A percentile compares a stretch with the other conserved stretches of the same genome.
These are phyloP conservation scores for Cupressus sempervirens DNA, from an alignment of 75 land plant species.

Conservation along the genomic window DNA sequence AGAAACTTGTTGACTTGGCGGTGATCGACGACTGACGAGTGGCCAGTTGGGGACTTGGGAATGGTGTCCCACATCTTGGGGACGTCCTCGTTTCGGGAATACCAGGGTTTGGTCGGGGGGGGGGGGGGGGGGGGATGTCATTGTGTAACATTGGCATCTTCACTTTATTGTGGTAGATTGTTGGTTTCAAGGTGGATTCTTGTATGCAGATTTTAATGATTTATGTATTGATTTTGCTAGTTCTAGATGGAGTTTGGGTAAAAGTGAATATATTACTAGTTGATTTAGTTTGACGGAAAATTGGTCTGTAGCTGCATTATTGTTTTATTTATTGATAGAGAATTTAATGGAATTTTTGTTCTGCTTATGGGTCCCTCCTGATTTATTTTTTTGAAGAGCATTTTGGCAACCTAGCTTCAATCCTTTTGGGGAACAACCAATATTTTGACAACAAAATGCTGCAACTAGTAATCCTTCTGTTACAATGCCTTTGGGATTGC, in stretches of 20 bases:
- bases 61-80: too few relatives aligned
- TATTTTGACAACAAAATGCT: slow-evolving; percentile 48
- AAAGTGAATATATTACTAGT: neutral
- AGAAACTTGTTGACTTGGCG: too few relatives aligned
- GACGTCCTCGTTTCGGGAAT: too few relatives aligned
- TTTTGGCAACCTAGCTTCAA: slow-evolving; percentile 69
- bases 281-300: neutral
- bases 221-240: neutral
- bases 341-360: too few relatives aligned
- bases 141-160: too few relatives aligned
- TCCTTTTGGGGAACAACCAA: slow-evolving; percentile 64
- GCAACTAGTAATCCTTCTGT: slow-evolving; percentile 72
- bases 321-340: too few relatives aligned
- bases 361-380: neutral
- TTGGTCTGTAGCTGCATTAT: too few relatives aligned
- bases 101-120: too few relatives aligned
- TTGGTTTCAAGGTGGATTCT: neutral
- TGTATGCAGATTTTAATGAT: neutral
- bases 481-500: slow-evolving; percentile 29
- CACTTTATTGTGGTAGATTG: neutral
- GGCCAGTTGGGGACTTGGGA: too few relatives aligned
- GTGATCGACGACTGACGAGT: too few relatives aligned
- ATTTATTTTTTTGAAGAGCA: slow-evolving; percentile 24
- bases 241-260: neutral
- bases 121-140: too few relatives aligned